Evolutionary conservation across 192 early-diverging fungal genomes (phyloP).

Genomic region (Coemansia sp.): DNA sequence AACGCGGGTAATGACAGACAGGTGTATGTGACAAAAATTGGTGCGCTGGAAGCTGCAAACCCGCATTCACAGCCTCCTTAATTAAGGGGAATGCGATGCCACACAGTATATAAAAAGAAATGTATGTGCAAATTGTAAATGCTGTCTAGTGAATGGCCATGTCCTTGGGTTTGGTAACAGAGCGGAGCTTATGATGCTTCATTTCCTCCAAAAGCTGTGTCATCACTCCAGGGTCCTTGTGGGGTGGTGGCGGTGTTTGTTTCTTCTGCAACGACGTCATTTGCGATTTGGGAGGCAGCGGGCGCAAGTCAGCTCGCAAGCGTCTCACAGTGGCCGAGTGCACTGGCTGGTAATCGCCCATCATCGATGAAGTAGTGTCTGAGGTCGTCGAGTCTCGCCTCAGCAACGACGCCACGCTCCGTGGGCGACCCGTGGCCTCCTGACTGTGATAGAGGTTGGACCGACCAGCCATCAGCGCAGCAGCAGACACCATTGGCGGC

Average conservation of each 20-base stretch:
- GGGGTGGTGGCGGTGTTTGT: slow-evolving; percentile 10
- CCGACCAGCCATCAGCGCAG: slow-evolving; percentile 4
- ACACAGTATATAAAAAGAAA: neutral
- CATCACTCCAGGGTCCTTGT: slow-evolving; percentile 55
- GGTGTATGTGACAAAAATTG: neutral
- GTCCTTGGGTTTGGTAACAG: slow-evolving; percentile 48
- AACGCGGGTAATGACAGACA: too few relatives aligned
- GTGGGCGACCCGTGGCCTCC: neutral
- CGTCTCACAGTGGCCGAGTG: slow-evolving; percentile 11
- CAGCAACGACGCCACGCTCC: slow-evolving; percentile 9
- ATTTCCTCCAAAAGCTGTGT: slow-evolving; percentile 49
- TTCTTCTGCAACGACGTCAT: neutral
- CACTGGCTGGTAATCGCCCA: neutral
- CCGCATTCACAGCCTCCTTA: neutral
- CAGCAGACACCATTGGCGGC: neutral
- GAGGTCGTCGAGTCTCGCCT: neutral
- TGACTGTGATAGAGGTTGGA: neutral
- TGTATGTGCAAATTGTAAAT: neutral
- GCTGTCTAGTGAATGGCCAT: slow-evolving; percentile 22
- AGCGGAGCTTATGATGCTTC: slow-evolving; percentile 46
- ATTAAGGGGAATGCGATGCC: neutral
- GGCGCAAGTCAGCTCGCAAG: slow-evolving; percentile 28
- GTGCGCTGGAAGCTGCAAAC: neutral
- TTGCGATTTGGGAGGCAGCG: slow-evolving; percentile 7
- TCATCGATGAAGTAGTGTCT: slow-evolving; percentile 15